Percentiles rank a stretch among this genome's conserved stretches.
Conservation (phyloP, 257 asterid genomes). For the Lycium ferocissimum region DNA sequence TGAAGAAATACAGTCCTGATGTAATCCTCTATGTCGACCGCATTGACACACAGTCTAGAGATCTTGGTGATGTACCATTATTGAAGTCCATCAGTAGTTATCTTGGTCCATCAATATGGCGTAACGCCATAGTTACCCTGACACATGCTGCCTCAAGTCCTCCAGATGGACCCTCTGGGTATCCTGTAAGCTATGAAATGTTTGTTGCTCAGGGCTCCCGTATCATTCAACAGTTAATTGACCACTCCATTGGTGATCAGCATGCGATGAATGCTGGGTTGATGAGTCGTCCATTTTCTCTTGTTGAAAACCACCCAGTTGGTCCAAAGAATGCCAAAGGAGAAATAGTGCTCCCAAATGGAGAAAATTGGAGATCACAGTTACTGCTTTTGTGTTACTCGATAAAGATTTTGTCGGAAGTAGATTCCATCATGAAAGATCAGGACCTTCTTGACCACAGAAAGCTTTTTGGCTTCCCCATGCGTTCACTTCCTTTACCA, state of each 20-base stretch:
- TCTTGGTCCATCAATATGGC: constrained; percentile 83
- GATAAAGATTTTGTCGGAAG: constrained; percentile 63
- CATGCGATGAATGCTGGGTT: constrained; percentile 35
- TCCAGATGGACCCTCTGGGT: constrained; percentile 68
- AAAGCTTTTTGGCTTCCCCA: constrained; percentile 54
- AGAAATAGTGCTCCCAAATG: constrained; percentile 42
- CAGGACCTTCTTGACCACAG: constrained; percentile 39
- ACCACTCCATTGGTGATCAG: constrained; percentile 45
- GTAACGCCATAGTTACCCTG: constrained; percentile 57
- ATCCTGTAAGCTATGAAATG: constrained; percentile 53
- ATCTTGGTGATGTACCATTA: constrained; percentile 61
- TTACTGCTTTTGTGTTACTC: constrained; percentile 71
- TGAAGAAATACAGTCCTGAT: constrained; percentile 70
- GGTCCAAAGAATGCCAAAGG: constrained; percentile 38
- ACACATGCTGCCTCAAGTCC: constrained; percentile 75
- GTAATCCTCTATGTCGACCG: constrained; percentile 80
- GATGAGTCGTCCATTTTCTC: constrained; percentile 51
- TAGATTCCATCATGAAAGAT: constrained; percentile 40
- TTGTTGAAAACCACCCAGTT: constrained; percentile 58
- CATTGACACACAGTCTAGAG: constrained; percentile 52
- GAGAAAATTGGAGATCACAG: constrained; percentile 64
- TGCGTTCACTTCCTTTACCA: constrained; percentile 37
- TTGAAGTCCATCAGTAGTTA: constrained; percentile 53
- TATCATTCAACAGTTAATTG: constrained; percentile 53
- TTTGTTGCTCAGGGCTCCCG: constrained; percentile 53